Conservation (phyloP, 805 yeast species). For the Candida maesae region DNA sequence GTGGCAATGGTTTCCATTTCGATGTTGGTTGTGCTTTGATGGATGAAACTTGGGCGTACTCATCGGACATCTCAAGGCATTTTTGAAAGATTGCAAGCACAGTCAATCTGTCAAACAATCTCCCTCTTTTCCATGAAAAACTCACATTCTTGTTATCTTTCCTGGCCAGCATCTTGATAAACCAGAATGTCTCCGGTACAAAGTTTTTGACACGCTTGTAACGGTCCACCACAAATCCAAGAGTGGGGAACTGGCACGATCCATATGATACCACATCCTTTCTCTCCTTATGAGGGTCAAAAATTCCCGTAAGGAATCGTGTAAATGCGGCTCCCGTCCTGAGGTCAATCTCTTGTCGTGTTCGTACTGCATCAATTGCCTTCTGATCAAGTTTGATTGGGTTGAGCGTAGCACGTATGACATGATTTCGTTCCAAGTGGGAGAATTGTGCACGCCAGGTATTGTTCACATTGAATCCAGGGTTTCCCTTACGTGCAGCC, state of each 20-base stretch:
- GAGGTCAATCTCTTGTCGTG: slow-evolving; percentile 83
- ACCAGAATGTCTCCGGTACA: slow-evolving; percentile 79
- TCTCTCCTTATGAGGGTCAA: slow-evolving; percentile 29
- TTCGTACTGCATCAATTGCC: slow-evolving; percentile 78
- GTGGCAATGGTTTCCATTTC: slow-evolving; percentile 81
- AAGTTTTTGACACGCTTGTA: slow-evolving; percentile 71
- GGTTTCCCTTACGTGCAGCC: slow-evolving; percentile 55
- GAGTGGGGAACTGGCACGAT: slow-evolving; percentile 92
- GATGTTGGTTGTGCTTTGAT: slow-evolving; percentile 60
- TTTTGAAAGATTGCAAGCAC: slow-evolving; percentile 64
- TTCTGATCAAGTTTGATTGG: slow-evolving; percentile 62
- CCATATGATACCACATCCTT: slow-evolving; percentile 63
- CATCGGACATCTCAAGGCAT: slow-evolving; percentile 43
- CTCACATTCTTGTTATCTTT: slow-evolving; percentile 38
- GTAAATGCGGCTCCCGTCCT: slow-evolving; percentile 90
- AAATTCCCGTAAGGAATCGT: slow-evolving; percentile 61
- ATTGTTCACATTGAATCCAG: slow-evolving; percentile 40
- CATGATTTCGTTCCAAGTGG: slow-evolving; percentile 75
- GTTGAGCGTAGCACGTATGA: slow-evolving; percentile 66
- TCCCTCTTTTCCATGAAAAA: slow-evolving; percentile 71
- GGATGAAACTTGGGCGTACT: slow-evolving; percentile 46
- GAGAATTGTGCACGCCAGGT: slow-evolving; percentile 81
- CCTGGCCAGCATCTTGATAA: slow-evolving; percentile 48
- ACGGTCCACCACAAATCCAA: slow-evolving; percentile 94
- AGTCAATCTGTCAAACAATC: slow-evolving; percentile 67